phyloP scores from a whole-genome alignment of 2,329 filamentous ascomycete genomes.

The Exophiala oligosperma region DNA sequence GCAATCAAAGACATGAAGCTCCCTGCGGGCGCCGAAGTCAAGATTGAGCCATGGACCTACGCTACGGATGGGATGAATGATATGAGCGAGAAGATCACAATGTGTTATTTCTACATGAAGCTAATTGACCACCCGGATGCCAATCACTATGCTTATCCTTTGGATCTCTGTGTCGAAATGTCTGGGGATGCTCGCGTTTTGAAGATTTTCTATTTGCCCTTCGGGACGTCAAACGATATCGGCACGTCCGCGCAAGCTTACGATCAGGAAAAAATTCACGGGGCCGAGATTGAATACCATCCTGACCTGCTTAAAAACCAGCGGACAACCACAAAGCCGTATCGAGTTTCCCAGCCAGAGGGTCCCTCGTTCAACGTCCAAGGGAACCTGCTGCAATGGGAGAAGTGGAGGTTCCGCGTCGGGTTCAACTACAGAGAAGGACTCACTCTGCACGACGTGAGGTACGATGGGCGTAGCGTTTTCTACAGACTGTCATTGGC shows the following conservation, averaged over 20 bases:
- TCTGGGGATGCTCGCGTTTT: conserved; percentile 52
- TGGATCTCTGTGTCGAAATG: conserved; percentile 55
- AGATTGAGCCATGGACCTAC: conserved; percentile 59
- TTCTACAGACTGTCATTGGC: conserved; percentile 45
- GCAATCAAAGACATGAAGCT: conserved; percentile 47
- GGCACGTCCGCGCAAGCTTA: conserved; percentile 39
- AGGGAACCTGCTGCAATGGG: conserved; percentile 38
- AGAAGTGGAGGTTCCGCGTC: conserved; percentile 46
- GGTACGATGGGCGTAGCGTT: conserved; percentile 40
- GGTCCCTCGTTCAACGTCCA: conserved; percentile 37
- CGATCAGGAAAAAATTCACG: conserved; percentile 45
- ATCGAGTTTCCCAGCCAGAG: conserved; percentile 38
- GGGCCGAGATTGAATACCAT: conserved; percentile 37
- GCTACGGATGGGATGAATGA: conserved; percentile 56
- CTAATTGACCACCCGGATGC: conserved; percentile 47
- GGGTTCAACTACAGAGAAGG: conserved; percentile 51
- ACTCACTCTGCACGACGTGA: conserved; percentile 42
- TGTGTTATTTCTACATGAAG: conserved; percentile 47
- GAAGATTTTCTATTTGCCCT: conserved; percentile 52
- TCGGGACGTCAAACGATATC: conserved; percentile 41
- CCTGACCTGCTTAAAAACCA: conserved; percentile 33
- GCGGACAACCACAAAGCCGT: conserved; percentile 39
- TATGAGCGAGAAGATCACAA: conserved; percentile 49
- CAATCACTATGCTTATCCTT: conserved; percentile 60
- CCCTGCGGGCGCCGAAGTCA: conserved; percentile 45